Evolutionary conservation across 2,329 filamentous ascomycete species (phyloP), one percentile per base, ranked within the genome.

Genomic region (Cladosporium phlei): DNA sequence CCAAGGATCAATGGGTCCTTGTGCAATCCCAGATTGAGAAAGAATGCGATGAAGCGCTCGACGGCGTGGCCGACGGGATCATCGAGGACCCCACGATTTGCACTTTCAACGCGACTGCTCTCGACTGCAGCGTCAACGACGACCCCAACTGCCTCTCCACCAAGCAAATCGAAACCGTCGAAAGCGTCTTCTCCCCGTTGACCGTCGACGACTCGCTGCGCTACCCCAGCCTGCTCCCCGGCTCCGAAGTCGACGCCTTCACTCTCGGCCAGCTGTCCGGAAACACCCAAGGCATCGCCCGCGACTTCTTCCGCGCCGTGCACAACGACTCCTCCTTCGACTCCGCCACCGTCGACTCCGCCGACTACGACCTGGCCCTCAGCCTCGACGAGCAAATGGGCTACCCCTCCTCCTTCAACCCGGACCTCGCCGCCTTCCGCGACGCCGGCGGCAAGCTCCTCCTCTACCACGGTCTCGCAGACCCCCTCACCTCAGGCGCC

Each of bases 171-270:
- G 51, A 63, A 4, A 71, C 68, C 0, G 70, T 77, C 9, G 62
- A 67, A 32, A 52, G 66, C 1, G 63, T 72, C 12, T 73, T 69
- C 55, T 59, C 60, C 7, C 68, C 69, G 27, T 65, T 74, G 21
- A 63, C 68, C 46, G 61, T 59, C 3, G 58, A 70, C 29, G 74
- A 74, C 34, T 61, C 64, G 5, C 58, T 77, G 2, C 65, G 75
- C 9, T 78, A 71, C 55, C 74, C 75, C 1, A 64, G 69, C 12
- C 68, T 77, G 55, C 68, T 75, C 39, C 73, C 72, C 4, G 74
- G 74, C 11, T 66, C 67, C 9, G 70, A 75, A 51, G 52, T 68
- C 4, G 51, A 62, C 4, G 68, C 69, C 3, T 63, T 66, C 12
- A 48, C 50, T 0, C 50, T 69, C 55, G 55, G 60, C 5, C 52